Evolutionary conservation across 345 rosid genomes (phyloP).

Genomic region (Linum lewisii): DNA sequence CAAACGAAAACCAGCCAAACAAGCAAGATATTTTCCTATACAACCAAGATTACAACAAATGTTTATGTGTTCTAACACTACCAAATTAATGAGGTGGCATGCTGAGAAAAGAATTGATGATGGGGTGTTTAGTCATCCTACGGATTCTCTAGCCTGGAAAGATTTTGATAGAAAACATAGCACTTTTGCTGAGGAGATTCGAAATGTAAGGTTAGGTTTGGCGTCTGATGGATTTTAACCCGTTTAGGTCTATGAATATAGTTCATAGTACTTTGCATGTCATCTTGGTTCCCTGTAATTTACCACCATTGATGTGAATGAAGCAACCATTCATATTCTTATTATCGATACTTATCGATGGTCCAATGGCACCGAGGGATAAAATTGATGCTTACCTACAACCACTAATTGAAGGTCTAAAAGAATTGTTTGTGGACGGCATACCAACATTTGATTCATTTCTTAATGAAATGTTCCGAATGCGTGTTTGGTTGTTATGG

Average conservation of each 20-base stretch:
- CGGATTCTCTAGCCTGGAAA: background rate
- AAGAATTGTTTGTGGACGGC: background rate
- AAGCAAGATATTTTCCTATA: no score
- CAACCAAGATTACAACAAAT: no score
- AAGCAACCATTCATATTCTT: constrained; percentile 1
- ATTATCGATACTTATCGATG: background rate
- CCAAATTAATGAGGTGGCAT: no score
- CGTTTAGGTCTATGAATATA: background rate
- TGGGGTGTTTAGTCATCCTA: background rate
- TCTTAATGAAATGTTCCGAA: background rate
- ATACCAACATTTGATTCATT: constrained; percentile 3
- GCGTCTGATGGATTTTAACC: constrained; percentile 1
- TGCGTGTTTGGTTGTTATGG: constrained; percentile 8
- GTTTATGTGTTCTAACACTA: no score
- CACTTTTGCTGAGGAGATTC: background rate
- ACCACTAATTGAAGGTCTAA: constrained; percentile 7
- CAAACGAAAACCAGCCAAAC: no score
- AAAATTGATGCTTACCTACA: constrained; percentile 7
- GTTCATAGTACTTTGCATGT: background rate
- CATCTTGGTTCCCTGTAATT: background rate
- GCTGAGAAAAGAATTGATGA: no score
- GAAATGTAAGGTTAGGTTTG: background rate
- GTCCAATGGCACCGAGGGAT: background rate
- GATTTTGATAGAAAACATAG: background rate
- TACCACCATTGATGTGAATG: constrained; percentile 9